phyloP scores from a whole-genome alignment of 768 basidiomycete genomes.

The Obba rivulosa region DNA sequence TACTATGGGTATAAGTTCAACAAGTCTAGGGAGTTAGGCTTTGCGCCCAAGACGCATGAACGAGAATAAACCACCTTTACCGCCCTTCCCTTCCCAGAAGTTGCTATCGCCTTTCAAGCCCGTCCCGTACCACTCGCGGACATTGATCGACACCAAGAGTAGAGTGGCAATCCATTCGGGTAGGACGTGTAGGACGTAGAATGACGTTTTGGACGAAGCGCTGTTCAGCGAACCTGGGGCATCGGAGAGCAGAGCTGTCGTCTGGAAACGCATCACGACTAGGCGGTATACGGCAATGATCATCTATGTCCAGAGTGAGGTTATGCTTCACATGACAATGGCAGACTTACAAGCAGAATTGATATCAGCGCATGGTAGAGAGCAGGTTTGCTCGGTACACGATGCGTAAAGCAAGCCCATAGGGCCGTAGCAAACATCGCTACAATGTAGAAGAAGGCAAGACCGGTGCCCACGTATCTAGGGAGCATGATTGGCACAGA shows the following conservation, averaged over 20 bases:
- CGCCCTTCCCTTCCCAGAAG: neutral
- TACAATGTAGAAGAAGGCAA: constrained; percentile 1
- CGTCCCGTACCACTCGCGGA: constrained; percentile 8
- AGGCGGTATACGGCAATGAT: constrained; percentile 9
- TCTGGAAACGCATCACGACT: constrained; percentile 6
- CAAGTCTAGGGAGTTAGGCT: no score
- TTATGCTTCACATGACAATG: neutral
- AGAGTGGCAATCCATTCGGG: constrained; percentile 11
- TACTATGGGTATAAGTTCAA: no score
- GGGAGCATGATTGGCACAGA: no score
- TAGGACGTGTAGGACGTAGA: constrained; percentile 13
- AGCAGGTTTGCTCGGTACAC: neutral
- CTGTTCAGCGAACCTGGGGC: constrained; percentile 11
- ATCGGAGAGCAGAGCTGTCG: constrained; percentile 8
- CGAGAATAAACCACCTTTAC: no score
- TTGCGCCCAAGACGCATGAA: no score
- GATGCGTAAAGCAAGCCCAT: constrained; percentile 5
- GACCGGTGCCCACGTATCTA: neutral
- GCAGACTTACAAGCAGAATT: constrained; percentile 5
- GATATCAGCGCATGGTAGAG: neutral
- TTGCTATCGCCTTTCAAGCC: constrained; percentile 8
- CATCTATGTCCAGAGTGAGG: neutral
- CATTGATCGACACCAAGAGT: constrained; percentile 7
- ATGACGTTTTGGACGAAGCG: constrained; percentile 3
- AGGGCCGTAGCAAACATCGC: neutral